These are phyloP conservation scores for Calonectria henricotiae DNA, from an alignment of 2,329 filamentous ascomycete species.

Conservation along the genomic window DNA sequence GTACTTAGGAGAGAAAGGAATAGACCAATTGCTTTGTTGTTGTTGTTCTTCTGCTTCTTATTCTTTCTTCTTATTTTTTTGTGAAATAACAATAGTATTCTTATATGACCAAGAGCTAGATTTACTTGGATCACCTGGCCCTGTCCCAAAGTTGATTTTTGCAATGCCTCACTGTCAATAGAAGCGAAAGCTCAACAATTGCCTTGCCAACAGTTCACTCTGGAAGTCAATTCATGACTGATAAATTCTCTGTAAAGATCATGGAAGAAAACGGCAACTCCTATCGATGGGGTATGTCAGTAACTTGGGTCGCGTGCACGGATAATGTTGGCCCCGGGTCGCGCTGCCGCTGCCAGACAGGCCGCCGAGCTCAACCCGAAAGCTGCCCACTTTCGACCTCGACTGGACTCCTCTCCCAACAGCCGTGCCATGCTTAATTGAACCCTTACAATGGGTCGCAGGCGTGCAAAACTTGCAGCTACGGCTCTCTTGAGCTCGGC, in stretches of 20 bases:
- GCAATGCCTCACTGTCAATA: background rate
- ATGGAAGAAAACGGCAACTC: background rate
- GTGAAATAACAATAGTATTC: too few species aligned
- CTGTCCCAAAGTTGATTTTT: background rate
- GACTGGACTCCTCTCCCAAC: background rate
- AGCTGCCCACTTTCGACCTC: conserved; percentile 30
- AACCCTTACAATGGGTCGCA: conserved; percentile 51
- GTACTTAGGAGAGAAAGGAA: too few species aligned
- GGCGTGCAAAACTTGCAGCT: conserved; percentile 51
- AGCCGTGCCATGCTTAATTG: conserved; percentile 54
- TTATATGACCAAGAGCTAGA: too few species aligned
- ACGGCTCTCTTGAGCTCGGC: conserved; percentile 51
- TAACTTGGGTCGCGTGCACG: conserved; percentile 8
- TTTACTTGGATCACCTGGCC: too few species aligned
- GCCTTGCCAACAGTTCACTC: too few species aligned
- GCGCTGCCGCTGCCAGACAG: conserved; percentile 10
- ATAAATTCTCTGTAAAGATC: background rate
- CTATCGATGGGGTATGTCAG: background rate
- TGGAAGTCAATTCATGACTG: background rate
- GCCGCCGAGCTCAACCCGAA: conserved; percentile 2
- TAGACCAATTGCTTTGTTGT: too few species aligned
- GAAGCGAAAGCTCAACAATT: background rate
- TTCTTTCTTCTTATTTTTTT: too few species aligned
- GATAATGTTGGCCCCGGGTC: conserved; percentile 29
- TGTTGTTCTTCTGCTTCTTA: too few species aligned